Evolutionary conservation across 164 flowering plant genomes (phyloP).

Genomic region (Nymphaea colorata): DNA sequence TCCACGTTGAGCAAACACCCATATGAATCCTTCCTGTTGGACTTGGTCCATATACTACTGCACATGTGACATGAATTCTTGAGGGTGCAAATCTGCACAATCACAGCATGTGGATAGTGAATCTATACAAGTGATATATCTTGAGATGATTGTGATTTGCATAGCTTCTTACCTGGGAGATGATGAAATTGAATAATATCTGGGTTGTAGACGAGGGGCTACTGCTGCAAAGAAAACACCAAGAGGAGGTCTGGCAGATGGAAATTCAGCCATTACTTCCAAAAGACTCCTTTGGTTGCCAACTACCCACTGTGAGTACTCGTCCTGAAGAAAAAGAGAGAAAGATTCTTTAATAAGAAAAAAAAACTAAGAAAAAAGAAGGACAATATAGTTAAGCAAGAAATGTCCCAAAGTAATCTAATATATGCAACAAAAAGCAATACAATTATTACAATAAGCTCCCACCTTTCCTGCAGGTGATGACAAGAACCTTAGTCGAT

Average conservation of each 20-base stretch:
- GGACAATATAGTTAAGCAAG: background rate
- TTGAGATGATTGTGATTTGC: too few species aligned
- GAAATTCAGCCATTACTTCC: slow-evolving; percentile 89
- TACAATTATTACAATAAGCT: background rate
- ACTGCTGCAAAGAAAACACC: slow-evolving; percentile 90
- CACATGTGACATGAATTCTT: slow-evolving; percentile 83
- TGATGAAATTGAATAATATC: slow-evolving; percentile 93
- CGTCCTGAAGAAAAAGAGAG: slow-evolving; percentile 36
- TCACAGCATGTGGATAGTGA: background rate
- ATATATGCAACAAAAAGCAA: background rate
- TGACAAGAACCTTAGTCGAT: slow-evolving; percentile 49
- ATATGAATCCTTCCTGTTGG: slow-evolving; percentile 87
- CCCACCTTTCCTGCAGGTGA: slow-evolving; percentile 80
- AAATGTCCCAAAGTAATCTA: background rate
- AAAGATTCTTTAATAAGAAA: background rate
- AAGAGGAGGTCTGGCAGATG: slow-evolving; percentile 88
- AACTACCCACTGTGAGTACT: slow-evolving; percentile 75
- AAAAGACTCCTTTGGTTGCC: slow-evolving; percentile 85
- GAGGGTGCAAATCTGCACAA: slow-evolving; percentile 39
- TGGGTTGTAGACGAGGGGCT: slow-evolving; percentile 80
- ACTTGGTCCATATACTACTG: slow-evolving; percentile 63
- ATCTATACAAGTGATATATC: too few species aligned
- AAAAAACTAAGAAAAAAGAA: too few species aligned
- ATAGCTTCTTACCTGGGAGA: slow-evolving; percentile 53
- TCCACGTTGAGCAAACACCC: slow-evolving; percentile 95